Base-by-base conservation (phyloP, 768 basidiomycete species). In the Mycena metata region DNA sequence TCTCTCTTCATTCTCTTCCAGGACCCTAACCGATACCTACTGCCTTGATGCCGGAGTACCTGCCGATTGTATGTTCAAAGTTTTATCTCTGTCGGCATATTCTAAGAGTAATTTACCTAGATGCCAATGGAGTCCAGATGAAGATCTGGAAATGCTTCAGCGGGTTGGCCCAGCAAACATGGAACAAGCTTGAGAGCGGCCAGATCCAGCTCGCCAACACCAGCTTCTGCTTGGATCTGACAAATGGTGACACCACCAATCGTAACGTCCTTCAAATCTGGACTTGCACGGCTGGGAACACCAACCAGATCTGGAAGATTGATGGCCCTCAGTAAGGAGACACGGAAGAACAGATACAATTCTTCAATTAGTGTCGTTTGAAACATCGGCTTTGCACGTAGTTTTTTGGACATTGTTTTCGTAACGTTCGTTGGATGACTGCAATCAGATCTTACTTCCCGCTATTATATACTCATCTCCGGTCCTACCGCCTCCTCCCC, bases 201-300 rank as follows among this genome's bases (percentile, higher is more conserved):
- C 54, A 56, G 54, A 56, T 56, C 54, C 54, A 56, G 54, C 54
- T 56, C 36, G 54, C 54, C 54, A 56, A 56, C 54, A 56, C 54
- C 54, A 41, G 41, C 36, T 56, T 56, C 54, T 56, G 54, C 54
- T 41, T 56, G 54, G 54, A 56, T 41, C 54, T 56, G 35, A 56
- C 54, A 41, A 56, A 56, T 36, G 54, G 54, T 41, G 54, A 56
- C 54, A 56, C 54, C 54, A 56, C 54, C 54, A 56, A 56, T 41
- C 54, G 54, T 56, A 56, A 56, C 54, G n/a, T 56, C 36, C 59
- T 60, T 36, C 59, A 60, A 49, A 60, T 60, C 45, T 60, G 59
- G 59, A 60, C 59, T 36, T 60, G 59, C 45, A 60, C 59, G 33
- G 46, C 59, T 23, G 45, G 45, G 45, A 46, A 60, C 59, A 47